Evolutionary conservation across 306 rosid genomes (phyloP).

Genomic region (Vigna trinervia): DNA sequence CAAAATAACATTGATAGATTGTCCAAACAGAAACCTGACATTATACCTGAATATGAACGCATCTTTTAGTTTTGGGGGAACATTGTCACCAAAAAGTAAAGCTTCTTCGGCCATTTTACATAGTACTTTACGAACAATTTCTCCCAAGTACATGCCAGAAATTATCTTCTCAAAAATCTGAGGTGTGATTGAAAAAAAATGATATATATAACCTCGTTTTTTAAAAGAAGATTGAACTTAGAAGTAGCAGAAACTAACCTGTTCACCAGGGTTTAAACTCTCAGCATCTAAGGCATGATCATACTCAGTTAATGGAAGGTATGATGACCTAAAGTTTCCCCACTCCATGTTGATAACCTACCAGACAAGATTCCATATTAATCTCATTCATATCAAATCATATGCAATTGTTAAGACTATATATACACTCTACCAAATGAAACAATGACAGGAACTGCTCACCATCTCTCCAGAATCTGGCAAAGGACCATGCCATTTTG

Average conservation of each 20-base stretch:
- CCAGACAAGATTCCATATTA: conserved; percentile 27
- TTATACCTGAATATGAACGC: conserved; percentile 74
- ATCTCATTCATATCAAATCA: conserved; percentile 32
- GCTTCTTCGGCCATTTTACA: conserved; percentile 88
- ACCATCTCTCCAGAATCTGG: conserved; percentile 95
- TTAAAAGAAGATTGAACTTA: background rate
- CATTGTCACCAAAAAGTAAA: conserved; percentile 70
- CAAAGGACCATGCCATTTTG: conserved; percentile 89
- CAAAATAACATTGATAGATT: conserved; percentile 2
- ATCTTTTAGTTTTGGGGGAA: conserved; percentile 69
- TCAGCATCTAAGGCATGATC: conserved; percentile 76
- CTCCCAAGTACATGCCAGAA: conserved; percentile 95
- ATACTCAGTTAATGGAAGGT: conserved; percentile 85
- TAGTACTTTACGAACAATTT: conserved; percentile 78
- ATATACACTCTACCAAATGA: conserved; percentile 27
- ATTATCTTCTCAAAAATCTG: conserved; percentile 90
- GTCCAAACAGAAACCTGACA: background rate
- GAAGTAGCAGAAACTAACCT: conserved; percentile 52
- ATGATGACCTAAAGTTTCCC: conserved; percentile 89
- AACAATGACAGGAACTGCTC: conserved; percentile 33
- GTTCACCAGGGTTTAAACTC: conserved; percentile 92
- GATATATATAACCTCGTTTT: background rate
- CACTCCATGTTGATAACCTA: conserved; percentile 97
- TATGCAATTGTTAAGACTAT: conserved; percentile 25
- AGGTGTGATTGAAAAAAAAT: background rate